Percentiles rank a stretch among this genome's conserved stretches.
Conservation (phyloP, 1,139 yeast genomes). For the Kodamaea anthophila region DNA sequence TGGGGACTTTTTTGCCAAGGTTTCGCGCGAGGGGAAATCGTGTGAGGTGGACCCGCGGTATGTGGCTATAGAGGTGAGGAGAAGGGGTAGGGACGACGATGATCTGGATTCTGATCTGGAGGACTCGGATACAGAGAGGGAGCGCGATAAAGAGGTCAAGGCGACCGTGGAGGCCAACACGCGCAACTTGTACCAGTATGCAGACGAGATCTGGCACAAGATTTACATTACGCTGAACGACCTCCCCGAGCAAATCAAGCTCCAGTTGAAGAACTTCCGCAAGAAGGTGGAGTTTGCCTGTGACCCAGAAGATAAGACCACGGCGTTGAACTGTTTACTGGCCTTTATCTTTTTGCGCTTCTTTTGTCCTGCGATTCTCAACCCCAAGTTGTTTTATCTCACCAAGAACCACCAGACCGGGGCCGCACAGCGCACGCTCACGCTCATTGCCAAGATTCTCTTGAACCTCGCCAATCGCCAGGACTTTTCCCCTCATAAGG, state of each 20-base stretch:
- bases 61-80: slow-evolving; percentile 39
- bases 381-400: slow-evolving; percentile 77
- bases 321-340: slow-evolving; percentile 65
- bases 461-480: slow-evolving; percentile 77
- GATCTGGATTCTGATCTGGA: slow-evolving; percentile 19
- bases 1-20: slow-evolving; percentile 57
- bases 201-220: slow-evolving; percentile 64
- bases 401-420: slow-evolving; percentile 68
- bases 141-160: slow-evolving; percentile 20
- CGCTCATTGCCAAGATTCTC: slow-evolving; percentile 75
- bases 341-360: slow-evolving; percentile 82
- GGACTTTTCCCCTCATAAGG: slow-evolving; percentile 67
- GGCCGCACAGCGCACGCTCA: slow-evolving; percentile 66
- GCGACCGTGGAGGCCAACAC: slow-evolving; percentile 45
- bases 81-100: slow-evolving; percentile 22
- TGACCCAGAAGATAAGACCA: slow-evolving; percentile 49
- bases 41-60: slow-evolving; percentile 74
- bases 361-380: slow-evolving; percentile 85
- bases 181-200: slow-evolving; percentile 46
- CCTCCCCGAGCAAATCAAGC: slow-evolving; percentile 64
- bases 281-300: slow-evolving; percentile 56
- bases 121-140: slow-evolving; percentile 31
- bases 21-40: slow-evolving; percentile 45
- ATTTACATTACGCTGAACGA: slow-evolving; percentile 68
- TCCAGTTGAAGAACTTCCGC: slow-evolving; percentile 53